A percentile compares a stretch with the other conserved stretches of the same genome.
Conservation (phyloP, 2,329 filamentous ascomycete genomes). For the Paecilomyces dactylethromorphus region DNA sequence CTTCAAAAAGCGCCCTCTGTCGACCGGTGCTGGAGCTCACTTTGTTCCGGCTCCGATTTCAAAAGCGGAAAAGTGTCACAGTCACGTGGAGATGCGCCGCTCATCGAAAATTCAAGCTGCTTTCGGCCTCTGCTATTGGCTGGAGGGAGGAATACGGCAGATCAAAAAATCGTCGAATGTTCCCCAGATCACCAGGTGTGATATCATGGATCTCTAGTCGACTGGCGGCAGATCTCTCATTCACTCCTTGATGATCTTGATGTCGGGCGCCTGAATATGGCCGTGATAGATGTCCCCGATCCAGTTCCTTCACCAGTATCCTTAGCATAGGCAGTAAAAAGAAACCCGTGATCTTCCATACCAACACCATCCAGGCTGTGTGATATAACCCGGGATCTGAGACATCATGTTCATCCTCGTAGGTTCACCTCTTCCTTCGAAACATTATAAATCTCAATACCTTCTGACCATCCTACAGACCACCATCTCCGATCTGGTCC, state of each 20-base stretch:
- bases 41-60: not conserved
- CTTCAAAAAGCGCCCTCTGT: slow-evolving; percentile 2
- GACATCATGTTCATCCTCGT: slow-evolving; percentile 1
- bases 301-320: not conserved
- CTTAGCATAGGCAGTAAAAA: not conserved
- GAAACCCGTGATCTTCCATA: not conserved
- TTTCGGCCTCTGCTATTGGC: not conserved
- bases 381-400: not conserved
- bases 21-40: not conserved
- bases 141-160: not conserved
- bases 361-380: not conserved
- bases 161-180: not conserved
- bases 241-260: not conserved
- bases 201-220: not conserved
- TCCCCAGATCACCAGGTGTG: not conserved
- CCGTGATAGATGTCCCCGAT: not conserved
- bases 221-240: not conserved
- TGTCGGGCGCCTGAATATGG: not conserved
- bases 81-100: not conserved
- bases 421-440: not conserved
- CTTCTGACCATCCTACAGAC: slow-evolving; percentile 46
- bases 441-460: not conserved
- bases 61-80: not conserved
- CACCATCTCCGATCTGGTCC: slow-evolving; percentile 88
- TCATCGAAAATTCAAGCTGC: not conserved